A percentile compares a stretch with the other conserved stretches of the same genome.
Evolutionary conservation across 148 eudicot genomes (phyloP).

Genomic region (Rhododendron ferrugineum): DNA sequence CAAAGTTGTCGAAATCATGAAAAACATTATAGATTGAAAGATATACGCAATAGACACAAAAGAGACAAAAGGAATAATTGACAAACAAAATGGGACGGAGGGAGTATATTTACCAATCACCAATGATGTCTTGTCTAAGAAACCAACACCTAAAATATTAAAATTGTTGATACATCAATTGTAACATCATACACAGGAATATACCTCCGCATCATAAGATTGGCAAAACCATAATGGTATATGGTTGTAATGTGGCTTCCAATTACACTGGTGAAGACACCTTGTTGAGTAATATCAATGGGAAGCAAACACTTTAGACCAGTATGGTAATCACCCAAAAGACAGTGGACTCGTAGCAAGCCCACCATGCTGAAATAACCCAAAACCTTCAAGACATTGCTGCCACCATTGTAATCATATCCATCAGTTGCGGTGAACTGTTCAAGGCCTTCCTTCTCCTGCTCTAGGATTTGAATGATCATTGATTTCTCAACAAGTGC

Average conservation of each 20-base stretch:
- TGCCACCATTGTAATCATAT: slow-evolving; percentile 90
- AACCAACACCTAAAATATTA: background rate
- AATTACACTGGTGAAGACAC: slow-evolving; percentile 87
- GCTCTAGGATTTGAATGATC: slow-evolving; percentile 72
- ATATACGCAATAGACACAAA: too few species aligned
- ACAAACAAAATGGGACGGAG: too few species aligned
- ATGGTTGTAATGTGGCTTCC: slow-evolving; percentile 95
- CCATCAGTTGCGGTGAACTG: slow-evolving; percentile 94
- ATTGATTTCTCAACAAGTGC: slow-evolving; percentile 90
- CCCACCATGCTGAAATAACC: slow-evolving; percentile 99
- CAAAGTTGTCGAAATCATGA: too few species aligned
- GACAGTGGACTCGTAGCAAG: slow-evolving; percentile 83
- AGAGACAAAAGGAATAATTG: too few species aligned
- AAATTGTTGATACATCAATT: background rate
- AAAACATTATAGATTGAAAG: too few species aligned
- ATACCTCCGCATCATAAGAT: slow-evolving; percentile 94
- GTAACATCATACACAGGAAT: background rate
- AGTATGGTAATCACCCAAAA: slow-evolving; percentile 92
- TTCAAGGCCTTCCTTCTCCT: slow-evolving; percentile 90
- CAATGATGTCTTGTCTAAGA: background rate
- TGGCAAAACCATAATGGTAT: slow-evolving; percentile 97
- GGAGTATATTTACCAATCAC: background rate
- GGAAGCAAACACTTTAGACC: slow-evolving; percentile 90
- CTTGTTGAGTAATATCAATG: slow-evolving; percentile 92
- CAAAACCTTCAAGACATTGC: slow-evolving; percentile 92